Conservation (phyloP, 208 protist genomes). For the Acanthamoeba sp. region DNA sequence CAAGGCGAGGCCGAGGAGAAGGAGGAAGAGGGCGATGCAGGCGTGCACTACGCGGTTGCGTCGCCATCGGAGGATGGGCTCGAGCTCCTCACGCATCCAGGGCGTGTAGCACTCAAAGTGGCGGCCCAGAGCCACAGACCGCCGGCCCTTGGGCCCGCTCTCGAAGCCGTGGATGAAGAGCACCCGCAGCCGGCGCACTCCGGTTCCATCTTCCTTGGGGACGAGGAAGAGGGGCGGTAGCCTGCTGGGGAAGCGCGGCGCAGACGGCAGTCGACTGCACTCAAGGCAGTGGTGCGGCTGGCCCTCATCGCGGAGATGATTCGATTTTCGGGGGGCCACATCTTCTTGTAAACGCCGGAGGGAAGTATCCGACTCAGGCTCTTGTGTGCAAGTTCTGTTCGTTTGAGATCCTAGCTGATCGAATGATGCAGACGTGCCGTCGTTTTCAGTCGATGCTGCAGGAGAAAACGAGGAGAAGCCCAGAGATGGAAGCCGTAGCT, state of each 20-base stretch:
- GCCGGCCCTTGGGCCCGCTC: conserved; percentile 40
- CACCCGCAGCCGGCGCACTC: neutral
- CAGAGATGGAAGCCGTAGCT: too few relatives aligned
- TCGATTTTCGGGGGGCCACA: too few relatives aligned
- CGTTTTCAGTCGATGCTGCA: too few relatives aligned
- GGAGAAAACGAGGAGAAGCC: too few relatives aligned
- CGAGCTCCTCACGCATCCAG: conserved; percentile 32
- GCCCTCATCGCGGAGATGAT: too few relatives aligned
- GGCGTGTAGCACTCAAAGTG: conserved; percentile 52
- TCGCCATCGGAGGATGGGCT: conserved; percentile 15
- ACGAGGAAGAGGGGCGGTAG: neutral
- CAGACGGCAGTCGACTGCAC: neutral
- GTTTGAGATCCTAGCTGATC: too few relatives aligned
- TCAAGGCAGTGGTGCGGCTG: neutral
- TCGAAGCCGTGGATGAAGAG: conserved; percentile 48
- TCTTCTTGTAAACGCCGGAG: too few relatives aligned
- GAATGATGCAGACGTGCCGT: too few relatives aligned
- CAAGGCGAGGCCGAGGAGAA: neutral
- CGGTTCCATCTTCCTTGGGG: neutral
- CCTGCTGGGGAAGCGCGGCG: too few relatives aligned
- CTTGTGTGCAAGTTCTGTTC: too few relatives aligned
- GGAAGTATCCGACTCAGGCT: too few relatives aligned
- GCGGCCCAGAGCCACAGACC: neutral
- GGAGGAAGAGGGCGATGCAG: neutral
- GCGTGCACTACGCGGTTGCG: conserved; percentile 12